Percentiles rank a stretch among this genome's conserved stretches.
Evolutionary conservation across 2,329 filamentous ascomycete species (phyloP).

Genomic region (Xylariaceae sp.): DNA sequence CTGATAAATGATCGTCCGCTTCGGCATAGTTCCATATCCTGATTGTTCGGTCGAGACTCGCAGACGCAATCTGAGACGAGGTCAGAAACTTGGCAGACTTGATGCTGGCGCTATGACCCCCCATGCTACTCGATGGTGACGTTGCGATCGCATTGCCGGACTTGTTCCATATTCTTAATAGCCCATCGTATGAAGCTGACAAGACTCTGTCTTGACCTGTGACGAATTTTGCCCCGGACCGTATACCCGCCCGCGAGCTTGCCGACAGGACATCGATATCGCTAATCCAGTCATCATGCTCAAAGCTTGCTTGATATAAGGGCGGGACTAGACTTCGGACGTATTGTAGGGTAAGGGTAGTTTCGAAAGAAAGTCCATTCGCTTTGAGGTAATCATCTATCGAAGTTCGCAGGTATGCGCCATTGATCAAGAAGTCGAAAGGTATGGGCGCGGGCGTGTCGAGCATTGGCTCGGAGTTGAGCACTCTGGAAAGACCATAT

Average conservation of each 20-base stretch:
- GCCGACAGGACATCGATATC: slow-evolving; percentile 75
- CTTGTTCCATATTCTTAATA: slow-evolving; percentile 84
- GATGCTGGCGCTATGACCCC: slow-evolving; percentile 63
- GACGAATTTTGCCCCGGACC: slow-evolving; percentile 45
- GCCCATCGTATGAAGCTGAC: slow-evolving; percentile 91
- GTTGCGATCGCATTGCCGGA: slow-evolving; percentile 81
- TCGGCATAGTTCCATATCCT: slow-evolving; percentile 87
- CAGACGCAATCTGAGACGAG: slow-evolving; percentile 72
- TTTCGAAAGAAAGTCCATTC: slow-evolving; percentile 85
- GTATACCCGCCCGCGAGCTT: slow-evolving; percentile 56
- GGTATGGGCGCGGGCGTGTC: slow-evolving; percentile 63
- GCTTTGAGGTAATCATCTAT: slow-evolving; percentile 85
- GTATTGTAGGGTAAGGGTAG: slow-evolving; percentile 84
- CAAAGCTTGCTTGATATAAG: slow-evolving; percentile 82
- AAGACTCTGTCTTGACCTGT: slow-evolving; percentile 67
- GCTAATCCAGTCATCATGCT: slow-evolving; percentile 97
- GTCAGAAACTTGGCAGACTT: slow-evolving; percentile 84
- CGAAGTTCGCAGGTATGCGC: slow-evolving; percentile 82
- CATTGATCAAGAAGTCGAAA: slow-evolving; percentile 94
- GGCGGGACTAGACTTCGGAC: slow-evolving; percentile 88
- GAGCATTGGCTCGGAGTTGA: slow-evolving; percentile 70
- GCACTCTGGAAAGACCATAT: slow-evolving; percentile 65
- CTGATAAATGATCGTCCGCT: slow-evolving; percentile 53
- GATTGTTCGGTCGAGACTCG: slow-evolving; percentile 79
- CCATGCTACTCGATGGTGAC: slow-evolving; percentile 61